Conservation (phyloP, 345 rosid genomes). For the Atalantia buxifolia region DNA sequence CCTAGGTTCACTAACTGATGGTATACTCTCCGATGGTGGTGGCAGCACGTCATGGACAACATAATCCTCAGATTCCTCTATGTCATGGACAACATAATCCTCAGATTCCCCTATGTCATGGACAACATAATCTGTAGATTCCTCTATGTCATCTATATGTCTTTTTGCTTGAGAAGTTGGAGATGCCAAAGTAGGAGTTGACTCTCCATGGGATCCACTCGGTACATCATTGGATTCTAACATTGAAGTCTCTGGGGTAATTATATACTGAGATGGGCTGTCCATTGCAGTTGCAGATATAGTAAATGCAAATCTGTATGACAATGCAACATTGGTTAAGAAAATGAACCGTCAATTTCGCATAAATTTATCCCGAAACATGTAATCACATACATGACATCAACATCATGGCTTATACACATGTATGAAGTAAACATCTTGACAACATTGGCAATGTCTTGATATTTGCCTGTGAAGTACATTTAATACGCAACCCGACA, state of each 20-base stretch:
- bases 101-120: background rate
- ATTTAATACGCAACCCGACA: background rate
- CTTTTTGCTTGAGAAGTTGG: background rate
- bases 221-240: slow-evolving; percentile 3
- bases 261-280: background rate
- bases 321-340: background rate
- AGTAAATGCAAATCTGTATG: background rate
- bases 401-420: background rate
- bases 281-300: slow-evolving; percentile 5
- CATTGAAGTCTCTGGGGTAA: background rate
- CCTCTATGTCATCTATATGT: background rate
- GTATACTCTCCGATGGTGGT: background rate
- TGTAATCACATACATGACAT: background rate
- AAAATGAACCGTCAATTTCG: background rate
- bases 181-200: background rate
- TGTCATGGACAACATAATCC: background rate
- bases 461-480: background rate
- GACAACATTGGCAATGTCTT: background rate
- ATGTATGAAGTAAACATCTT: background rate
- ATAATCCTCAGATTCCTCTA: background rate
- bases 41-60: background rate
- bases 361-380: background rate
- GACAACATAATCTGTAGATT: background rate
- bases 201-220: slow-evolving; percentile 15
- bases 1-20: background rate